Percentiles rank a stretch among this genome's conserved stretches.
phyloP scores from a whole-genome alignment of 2,329 filamentous ascomycete species.

The Clonostachys rhizophaga region DNA sequence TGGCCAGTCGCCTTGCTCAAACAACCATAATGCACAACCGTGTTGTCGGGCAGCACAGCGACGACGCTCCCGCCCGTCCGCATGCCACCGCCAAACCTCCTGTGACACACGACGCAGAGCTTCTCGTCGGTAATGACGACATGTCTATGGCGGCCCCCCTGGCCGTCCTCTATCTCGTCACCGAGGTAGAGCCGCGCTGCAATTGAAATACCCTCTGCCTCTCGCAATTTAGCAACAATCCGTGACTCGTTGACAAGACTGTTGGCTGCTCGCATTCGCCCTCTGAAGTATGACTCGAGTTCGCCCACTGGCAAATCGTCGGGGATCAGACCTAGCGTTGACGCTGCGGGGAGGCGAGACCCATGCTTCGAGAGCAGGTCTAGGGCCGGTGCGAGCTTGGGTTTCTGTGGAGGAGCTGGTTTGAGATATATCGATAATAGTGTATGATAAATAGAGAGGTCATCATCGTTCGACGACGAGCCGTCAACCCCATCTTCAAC shows the following conservation, averaged over 20 bases:
- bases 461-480: constrained; percentile 37
- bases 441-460: constrained; percentile 78
- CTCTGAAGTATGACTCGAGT: constrained; percentile 86
- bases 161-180: constrained; percentile 48
- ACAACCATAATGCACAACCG: constrained; percentile 79
- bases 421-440: constrained; percentile 85
- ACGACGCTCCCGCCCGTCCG: constrained; percentile 87
- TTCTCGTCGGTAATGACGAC: constrained; percentile 84
- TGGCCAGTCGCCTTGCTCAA: constrained; percentile 43
- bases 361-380: constrained; percentile 89
- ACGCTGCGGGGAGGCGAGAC: constrained; percentile 81
- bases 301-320: constrained; percentile 71
- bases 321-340: constrained; percentile 82
- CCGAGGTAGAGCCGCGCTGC: constrained; percentile 73
- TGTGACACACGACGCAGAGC: constrained; percentile 89
- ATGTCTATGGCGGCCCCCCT: constrained; percentile 52
- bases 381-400: constrained; percentile 75
- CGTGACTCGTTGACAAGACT: constrained; percentile 75
- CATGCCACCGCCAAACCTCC: constrained; percentile 80
- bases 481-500: constrained; percentile 36
- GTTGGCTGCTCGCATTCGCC: constrained; percentile 83
- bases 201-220: constrained; percentile 72
- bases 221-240: constrained; percentile 71
- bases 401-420: constrained; percentile 67
- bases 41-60: constrained; percentile 79